A percentile compares a stretch with the other conserved stretches of the same genome.
Conservation (phyloP, 2,329 filamentous ascomycete species). For the Calonectria hongkongensis region DNA sequence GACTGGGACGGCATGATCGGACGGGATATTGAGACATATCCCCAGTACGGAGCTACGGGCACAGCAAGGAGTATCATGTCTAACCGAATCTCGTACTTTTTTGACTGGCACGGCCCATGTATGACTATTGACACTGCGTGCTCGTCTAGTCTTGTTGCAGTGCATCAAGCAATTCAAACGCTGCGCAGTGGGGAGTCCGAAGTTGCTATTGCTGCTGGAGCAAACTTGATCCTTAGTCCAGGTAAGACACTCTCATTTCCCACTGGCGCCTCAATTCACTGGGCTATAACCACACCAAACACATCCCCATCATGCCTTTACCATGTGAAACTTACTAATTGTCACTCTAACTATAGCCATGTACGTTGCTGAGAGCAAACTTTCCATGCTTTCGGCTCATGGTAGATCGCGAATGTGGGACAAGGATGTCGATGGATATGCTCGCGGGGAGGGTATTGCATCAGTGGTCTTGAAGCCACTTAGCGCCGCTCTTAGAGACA, state of each 20-base stretch:
- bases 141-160: conserved; percentile 67
- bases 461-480: background rate
- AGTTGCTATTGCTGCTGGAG: background rate
- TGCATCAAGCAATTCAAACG: conserved; percentile 62
- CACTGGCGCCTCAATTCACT: too few species aligned
- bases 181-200: background rate
- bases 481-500: background rate
- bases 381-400: background rate
- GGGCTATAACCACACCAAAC: too few species aligned
- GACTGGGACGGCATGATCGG: conserved; percentile 13
- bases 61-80: conserved; percentile 64
- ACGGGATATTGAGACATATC: background rate
- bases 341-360: background rate
- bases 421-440: background rate
- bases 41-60: background rate
- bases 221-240: conserved; percentile 3
- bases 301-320: too few species aligned
- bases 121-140: conserved; percentile 71
- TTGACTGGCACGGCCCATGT: conserved; percentile 70
- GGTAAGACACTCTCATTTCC: too few species aligned
- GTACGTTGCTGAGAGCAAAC: background rate
- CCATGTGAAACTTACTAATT: background rate
- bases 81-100: conserved; percentile 71
- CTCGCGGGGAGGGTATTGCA: conserved; percentile 5
- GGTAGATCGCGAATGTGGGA: conserved; percentile 7